Base-by-base conservation (phyloP, 108 stramenopile genomes). In the Nitzschia putrida region DNA sequence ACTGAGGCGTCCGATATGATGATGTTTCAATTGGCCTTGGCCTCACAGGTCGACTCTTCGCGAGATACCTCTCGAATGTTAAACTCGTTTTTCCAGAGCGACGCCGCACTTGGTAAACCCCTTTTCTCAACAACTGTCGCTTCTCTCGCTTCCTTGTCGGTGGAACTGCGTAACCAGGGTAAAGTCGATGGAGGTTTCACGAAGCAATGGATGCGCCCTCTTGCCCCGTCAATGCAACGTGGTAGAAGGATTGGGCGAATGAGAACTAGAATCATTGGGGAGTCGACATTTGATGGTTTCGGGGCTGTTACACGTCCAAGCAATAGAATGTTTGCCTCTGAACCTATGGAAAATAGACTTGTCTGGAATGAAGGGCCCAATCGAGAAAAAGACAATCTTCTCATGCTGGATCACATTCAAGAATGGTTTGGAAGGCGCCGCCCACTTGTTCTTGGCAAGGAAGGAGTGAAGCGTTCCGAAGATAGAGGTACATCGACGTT, bases 361-460 rank as follows among this genome's bases (percentile, higher is more conserved):
- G 73, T 95, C 50, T 95, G 94, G 92, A 81, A 83, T 26, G 74
- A 83, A 51, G 94, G 94, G 8, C 94, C 93, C 23, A 71, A 70
- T 38, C 66, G 69, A n/a, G 79, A 81, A 22, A 86, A 85, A 69
- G 85, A 90, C 53, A 80, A 87, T 57, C 49, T 95, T 50, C 70
- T 95, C 0, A 49, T 80, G 53, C 71, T 95, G 41, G 86, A 89
- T 53, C 53, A 64, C 34, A 78, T 89, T n/a, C 87, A 88, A 40
- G 91, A 90, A 43, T 95, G 94, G 94, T 77, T 92, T 66, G 94
- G 94, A 7, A 78, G 85, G 25, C 66, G 75, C 8, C 80, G 83
- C 2, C 94, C 94, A 3, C 54, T 79, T 4, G 69, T 89, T 24
- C 74, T 95, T 12, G 94, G 94, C 37, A 87, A 83, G 68, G 91